phyloP scores from a whole-genome alignment of 768 basidiomycete genomes.

The Pleurotus eryngii region DNA sequence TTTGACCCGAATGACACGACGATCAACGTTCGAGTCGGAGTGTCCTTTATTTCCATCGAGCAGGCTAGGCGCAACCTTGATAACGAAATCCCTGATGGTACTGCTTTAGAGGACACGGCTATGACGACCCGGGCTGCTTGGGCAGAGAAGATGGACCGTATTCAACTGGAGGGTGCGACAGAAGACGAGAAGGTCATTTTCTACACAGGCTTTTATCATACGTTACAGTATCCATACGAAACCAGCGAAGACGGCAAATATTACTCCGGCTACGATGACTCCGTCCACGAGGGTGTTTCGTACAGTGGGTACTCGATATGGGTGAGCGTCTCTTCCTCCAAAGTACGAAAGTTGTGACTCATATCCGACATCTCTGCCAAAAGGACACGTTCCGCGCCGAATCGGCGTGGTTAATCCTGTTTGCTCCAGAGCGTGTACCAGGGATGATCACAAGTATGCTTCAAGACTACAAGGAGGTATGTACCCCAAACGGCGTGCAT shows the following conservation, averaged over 20 bases:
- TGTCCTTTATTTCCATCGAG: slow-evolving; percentile 71
- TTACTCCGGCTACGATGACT: slow-evolving; percentile 74
- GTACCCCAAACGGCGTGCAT: slow-evolving; percentile 12
- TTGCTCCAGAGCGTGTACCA: slow-evolving; percentile 69
- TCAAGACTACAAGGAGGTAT: slow-evolving; percentile 66
- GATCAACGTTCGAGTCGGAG: slow-evolving; percentile 59
- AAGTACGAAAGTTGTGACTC: not conserved
- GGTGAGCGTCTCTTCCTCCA: slow-evolving; percentile 33
- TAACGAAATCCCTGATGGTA: slow-evolving; percentile 42
- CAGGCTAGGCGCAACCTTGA: slow-evolving; percentile 57
- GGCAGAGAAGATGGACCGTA: slow-evolving; percentile 53
- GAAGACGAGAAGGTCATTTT: slow-evolving; percentile 45
- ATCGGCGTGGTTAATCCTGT: slow-evolving; percentile 74
- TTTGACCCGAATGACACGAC: slow-evolving; percentile 31
- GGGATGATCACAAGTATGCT: slow-evolving; percentile 79
- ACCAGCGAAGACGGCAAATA: slow-evolving; percentile 63
- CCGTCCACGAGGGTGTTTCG: slow-evolving; percentile 60
- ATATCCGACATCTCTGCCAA: not conserved
- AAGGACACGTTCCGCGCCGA: slow-evolving; percentile 76
- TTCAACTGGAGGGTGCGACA: slow-evolving; percentile 47
- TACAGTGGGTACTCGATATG: slow-evolving; percentile 81
- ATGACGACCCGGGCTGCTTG: slow-evolving; percentile 45
- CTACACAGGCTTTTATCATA: slow-evolving; percentile 64
- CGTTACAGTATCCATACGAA: slow-evolving; percentile 76
- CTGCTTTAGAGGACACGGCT: slow-evolving; percentile 51